Percentiles rank a stretch among this genome's conserved stretches.
Conservation (phyloP, 2,329 filamentous ascomycete species). For the Pseudocercospora musae region DNA sequence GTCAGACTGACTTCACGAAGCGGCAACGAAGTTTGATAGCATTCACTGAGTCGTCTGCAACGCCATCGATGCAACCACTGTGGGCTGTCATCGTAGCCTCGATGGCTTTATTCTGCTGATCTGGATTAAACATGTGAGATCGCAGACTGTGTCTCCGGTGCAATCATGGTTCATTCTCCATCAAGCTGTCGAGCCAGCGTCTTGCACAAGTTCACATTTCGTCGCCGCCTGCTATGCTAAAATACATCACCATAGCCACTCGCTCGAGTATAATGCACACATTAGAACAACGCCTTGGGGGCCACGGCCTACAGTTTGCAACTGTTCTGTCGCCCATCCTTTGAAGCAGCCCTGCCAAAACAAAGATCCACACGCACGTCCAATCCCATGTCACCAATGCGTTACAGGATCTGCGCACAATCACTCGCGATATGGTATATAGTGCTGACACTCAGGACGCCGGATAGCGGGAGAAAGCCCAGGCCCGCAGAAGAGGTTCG, state of each 20-base stretch:
- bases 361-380: neutral
- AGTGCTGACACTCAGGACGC: conserved; percentile 20
- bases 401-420: conserved; percentile 2
- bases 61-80: neutral
- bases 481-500: neutral
- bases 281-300: neutral
- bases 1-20: neutral
- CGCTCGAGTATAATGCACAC: conserved; percentile 1
- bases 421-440: conserved; percentile 23
- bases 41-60: neutral
- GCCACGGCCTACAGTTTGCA: neutral
- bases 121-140: neutral
- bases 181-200: neutral
- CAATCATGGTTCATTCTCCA: neutral
- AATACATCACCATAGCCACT: neutral
- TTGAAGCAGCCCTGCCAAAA: neutral
- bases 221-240: neutral
- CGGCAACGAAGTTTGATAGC: neutral
- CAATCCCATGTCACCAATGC: neutral
- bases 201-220: neutral
- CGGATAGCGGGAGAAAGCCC: conserved; percentile 6
- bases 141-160: neutral
- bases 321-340: conserved; percentile 1
- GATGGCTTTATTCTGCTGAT: neutral
- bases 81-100: neutral